Evolutionary conservation across 495 filamentous ascomycete genomes (phyloP), one percentile per base, ranked within the genome.

Genomic region (Talaromyces trachyspermus): DNA sequence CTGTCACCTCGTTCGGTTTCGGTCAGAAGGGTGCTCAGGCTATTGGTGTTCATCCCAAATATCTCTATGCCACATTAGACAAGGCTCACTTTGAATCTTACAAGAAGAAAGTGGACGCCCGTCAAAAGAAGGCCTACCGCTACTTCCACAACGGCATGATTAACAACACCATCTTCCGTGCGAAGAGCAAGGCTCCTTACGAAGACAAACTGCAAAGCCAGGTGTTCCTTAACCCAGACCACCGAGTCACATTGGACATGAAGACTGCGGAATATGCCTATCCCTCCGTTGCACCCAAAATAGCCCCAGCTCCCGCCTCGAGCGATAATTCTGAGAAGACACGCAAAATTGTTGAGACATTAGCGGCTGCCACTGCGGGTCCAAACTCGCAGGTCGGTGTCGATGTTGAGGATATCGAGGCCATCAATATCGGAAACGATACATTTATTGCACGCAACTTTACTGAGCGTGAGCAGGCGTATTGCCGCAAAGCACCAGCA

Each of bases 1-100:
- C 88, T 0, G 85, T 99, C 46, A 99, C 94, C 11, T 99, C 92
- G 2, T 99, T 99, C 68, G 92, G 92, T 66, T 99, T 99, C 72
- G 92, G 92, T 49, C 92, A 99, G 68, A 97, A 97, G 79, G 92
- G 92, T 58, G 89, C 92, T 41, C 94, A 97, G 69, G 90, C 85
- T 37, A 89, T 99, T 61, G 94, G 91, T 69, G 85, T 99, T 43
- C 91, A 97, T 64, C 87, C 92, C 48, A 89, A 84, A 64, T 99
- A 97, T 64, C 81, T 99, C 46, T 99, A 83, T 60, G 92, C 94
- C 23, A 82, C 85, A n/a, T 86, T 99, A 25, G 89, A 96, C 64
- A 77, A 86, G 66, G 71, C 84, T 22, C 84, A 89, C 40, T 97
- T 85, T 67, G 64, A 81, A 37, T 71, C 77, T 39, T 99, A 99